Evolutionary conservation across 202 grass and related monocot genomes (phyloP), one percentile per base, ranked within the genome.

Genomic region (Digitaria exilis): DNA sequence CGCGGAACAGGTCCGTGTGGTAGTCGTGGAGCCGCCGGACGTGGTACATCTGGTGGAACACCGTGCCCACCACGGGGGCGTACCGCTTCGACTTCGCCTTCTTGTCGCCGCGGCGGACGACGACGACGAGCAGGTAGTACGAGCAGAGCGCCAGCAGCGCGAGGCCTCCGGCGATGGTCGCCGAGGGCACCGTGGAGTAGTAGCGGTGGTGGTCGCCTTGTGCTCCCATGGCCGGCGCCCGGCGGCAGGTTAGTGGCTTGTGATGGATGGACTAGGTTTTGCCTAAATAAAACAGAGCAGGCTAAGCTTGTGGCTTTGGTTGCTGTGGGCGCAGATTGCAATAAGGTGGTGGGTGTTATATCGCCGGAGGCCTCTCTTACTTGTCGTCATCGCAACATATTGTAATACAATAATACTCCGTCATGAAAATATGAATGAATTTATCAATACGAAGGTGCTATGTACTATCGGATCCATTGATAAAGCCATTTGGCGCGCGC

Each of bases 21-120:
- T 89, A 91, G 77, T 89, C 89, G 55, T 94, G 92, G 3, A 94
- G 81, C 29, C 84, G 80, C 49, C 86, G 72, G 72, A 91, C 64
- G 30, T 94, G 69, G 24, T 89, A 80, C 2, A 91, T 9, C 84
- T 94, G 92, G 35, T 94, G 92, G 73, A 91, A 89, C 34, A 91
- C 50, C 77, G 89, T 91, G 72, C 88, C 92, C n/a, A 30, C 77
- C 35, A 88, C 77, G 0, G 92, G 92, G 30, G 86, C 67, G 19
- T 84, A 82, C 69, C 70, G 65, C 86, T 57, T 66, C 72, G 9
- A 5, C 56, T 26, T 15, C 56, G n/a, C 16, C 49, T 74, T 75
- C 49, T 74, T 75, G 67, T 37, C 11, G 10, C 19, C 26, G 3
- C 32, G 4, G 26, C 22, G 4, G 69, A 26, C 7, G 63, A 18